Percentiles rank a stretch among this genome's conserved stretches.
These are phyloP conservation scores for Psilocybe tampanensis DNA, from an alignment of 768 basidiomycete species.

Conservation along the genomic window DNA sequence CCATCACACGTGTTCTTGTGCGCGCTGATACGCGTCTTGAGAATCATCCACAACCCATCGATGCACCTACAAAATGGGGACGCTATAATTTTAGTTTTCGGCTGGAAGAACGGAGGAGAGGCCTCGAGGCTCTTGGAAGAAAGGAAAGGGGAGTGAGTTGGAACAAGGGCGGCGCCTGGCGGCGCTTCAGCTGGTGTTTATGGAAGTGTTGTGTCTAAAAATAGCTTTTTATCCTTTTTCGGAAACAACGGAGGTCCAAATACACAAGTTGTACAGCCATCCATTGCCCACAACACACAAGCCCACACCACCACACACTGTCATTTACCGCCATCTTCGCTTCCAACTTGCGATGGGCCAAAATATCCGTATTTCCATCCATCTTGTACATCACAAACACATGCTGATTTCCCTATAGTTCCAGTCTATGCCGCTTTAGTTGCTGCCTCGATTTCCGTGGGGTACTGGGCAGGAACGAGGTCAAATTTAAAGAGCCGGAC, in stretches of 20 bases:
- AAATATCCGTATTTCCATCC: conserved; percentile 15
- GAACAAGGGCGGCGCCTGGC: too few species aligned
- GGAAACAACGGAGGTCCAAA: too few species aligned
- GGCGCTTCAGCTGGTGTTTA: too few species aligned
- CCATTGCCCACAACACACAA: not conserved
- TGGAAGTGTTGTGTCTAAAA: too few species aligned
- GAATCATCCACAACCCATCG: too few species aligned
- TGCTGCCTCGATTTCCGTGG: conserved; percentile 38
- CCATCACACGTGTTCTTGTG: not conserved
- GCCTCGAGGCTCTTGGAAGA: too few species aligned
- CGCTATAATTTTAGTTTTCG: too few species aligned
- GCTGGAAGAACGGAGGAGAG: too few species aligned
- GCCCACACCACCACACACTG: not conserved
- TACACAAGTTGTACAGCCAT: not conserved
- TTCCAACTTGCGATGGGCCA: conserved; percentile 13
- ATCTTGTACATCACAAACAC: not conserved
- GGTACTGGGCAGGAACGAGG: conserved; percentile 41
- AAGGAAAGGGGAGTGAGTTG: too few species aligned
- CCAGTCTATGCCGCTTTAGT: conserved; percentile 31
- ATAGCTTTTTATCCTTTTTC: too few species aligned
- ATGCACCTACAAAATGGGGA: too few species aligned
- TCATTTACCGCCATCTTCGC: not conserved
- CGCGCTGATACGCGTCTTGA: too few species aligned
- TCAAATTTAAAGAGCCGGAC: conserved; percentile 20
- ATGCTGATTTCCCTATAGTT: conserved; percentile 15